phyloP scores from a whole-genome alignment of 2,329 filamentous ascomycete genomes.

The Cercospora sesami region DNA sequence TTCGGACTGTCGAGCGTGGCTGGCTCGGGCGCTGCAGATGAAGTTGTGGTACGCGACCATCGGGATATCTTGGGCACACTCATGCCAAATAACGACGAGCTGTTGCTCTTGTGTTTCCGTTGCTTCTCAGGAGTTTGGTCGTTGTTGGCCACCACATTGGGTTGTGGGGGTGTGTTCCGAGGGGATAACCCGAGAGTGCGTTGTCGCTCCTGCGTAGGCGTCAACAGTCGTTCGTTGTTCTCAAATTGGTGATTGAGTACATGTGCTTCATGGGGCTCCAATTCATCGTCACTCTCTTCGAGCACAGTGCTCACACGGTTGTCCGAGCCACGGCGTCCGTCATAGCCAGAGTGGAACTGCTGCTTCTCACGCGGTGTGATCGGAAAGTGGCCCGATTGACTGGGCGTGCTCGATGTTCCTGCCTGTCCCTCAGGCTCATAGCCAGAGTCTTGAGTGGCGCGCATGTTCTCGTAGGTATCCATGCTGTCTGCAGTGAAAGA shows the following conservation, averaged over 20 bases:
- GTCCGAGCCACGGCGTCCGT: constrained; percentile 60
- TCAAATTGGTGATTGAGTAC: constrained; percentile 58
- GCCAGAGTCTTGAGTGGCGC: constrained; percentile 67
- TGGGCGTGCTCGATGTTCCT: constrained; percentile 71
- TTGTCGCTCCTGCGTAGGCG: constrained; percentile 58
- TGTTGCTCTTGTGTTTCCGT: constrained; percentile 85
- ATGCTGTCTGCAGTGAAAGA: constrained; percentile 49
- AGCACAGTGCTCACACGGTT: constrained; percentile 88
- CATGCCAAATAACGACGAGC: constrained; percentile 68
- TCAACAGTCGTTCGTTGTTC: constrained; percentile 61
- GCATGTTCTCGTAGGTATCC: constrained; percentile 69
- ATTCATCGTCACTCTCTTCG: constrained; percentile 83
- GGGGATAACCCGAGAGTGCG: constrained; percentile 39
- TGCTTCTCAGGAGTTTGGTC: constrained; percentile 74
- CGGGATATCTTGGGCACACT: constrained; percentile 79
- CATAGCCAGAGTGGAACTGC: constrained; percentile 52
- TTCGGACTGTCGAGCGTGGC: constrained; percentile 35
- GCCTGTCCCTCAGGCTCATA: constrained; percentile 83
- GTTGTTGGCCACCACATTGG: constrained; percentile 36
- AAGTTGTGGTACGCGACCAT: constrained; percentile 95
- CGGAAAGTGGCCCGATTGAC: constrained; percentile 71
- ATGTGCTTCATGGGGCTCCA: constrained; percentile 58
- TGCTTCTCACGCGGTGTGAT: constrained; percentile 36
- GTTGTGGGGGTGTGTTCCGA: constrained; percentile 53
- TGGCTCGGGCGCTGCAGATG: constrained; percentile 64